A percentile compares a stretch with the other conserved stretches of the same genome.
phyloP scores from a whole-genome alignment of 2,329 filamentous ascomycete genomes.

The Alternaria arbusti region DNA sequence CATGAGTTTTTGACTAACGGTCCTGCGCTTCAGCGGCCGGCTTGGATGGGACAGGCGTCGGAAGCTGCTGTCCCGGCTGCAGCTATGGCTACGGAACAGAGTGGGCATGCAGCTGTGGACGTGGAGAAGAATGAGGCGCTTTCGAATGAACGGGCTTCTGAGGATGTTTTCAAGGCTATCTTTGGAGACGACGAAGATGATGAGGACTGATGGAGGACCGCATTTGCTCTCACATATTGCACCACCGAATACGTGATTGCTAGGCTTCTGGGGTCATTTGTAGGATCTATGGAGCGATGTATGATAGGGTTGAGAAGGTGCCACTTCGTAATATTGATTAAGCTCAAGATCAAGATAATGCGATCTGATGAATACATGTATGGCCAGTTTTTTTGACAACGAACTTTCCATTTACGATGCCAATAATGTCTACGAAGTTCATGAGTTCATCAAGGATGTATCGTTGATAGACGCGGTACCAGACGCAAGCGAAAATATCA shows the following conservation, averaged over 20 bases:
- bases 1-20: slow-evolving; percentile 40
- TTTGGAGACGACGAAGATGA: slow-evolving; percentile 83
- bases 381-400: too few relatives aligned
- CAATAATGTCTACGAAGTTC: not conserved
- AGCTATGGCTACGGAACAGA: slow-evolving; percentile 1
- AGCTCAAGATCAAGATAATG: not conserved
- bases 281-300: not conserved
- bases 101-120: slow-evolving; percentile 60
- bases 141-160: slow-evolving; percentile 74
- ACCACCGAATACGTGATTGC: not conserved
- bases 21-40: slow-evolving; percentile 35
- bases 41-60: slow-evolving; percentile 31
- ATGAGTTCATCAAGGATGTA: not conserved
- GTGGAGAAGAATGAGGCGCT: slow-evolving; percentile 79
- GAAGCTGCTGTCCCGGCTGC: not conserved
- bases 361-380: not conserved
- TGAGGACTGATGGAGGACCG: slow-evolving; percentile 10
- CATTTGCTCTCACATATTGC: not conserved
- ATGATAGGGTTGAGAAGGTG: not conserved
- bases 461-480: not conserved
- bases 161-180: slow-evolving; percentile 87
- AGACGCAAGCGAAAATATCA: not conserved
- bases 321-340: not conserved
- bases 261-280: not conserved
- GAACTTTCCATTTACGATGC: not conserved